phyloP scores from a whole-genome alignment of 1,284 basidiomycete genomes.

The Trametes polyzona region DNA sequence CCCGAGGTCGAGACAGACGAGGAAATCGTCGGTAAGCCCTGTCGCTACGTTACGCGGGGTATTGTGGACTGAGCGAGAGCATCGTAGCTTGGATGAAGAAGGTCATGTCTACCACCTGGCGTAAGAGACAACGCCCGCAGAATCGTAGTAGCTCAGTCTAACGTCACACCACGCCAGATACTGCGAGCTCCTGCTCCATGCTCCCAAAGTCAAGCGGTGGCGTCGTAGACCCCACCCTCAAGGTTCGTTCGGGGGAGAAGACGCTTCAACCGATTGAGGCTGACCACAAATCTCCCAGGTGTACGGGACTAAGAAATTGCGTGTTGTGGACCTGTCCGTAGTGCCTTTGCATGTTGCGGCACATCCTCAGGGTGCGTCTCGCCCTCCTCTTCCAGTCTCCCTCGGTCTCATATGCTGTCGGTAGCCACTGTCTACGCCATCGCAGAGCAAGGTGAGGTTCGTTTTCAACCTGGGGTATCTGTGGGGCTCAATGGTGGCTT shows the following conservation, averaged over 20 bases:
- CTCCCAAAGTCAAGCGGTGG: slow-evolving; percentile 32
- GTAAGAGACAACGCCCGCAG: slow-evolving; percentile 19
- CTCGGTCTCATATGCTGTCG: neutral
- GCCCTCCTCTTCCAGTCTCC: slow-evolving; percentile 36
- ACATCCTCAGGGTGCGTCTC: slow-evolving; percentile 35
- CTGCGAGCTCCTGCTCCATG: slow-evolving; percentile 37
- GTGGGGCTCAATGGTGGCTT: neutral
- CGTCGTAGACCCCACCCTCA: slow-evolving; percentile 34
- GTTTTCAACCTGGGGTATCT: neutral
- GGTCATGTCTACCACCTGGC: slow-evolving; percentile 32
- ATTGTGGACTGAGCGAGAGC: neutral
- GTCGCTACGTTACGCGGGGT: fast-evolving
- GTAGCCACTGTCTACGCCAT: slow-evolving; percentile 36
- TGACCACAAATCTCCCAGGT: slow-evolving; percentile 22
- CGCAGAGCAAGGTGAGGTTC: slow-evolving; percentile 36
- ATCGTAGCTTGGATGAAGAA: slow-evolving; percentile 32
- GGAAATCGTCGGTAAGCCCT: slow-evolving; percentile 28
- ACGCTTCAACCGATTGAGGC: slow-evolving; percentile 35
- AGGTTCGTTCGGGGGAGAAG: slow-evolving; percentile 18
- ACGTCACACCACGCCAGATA: slow-evolving; percentile 27
- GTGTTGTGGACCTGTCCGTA: slow-evolving; percentile 37
- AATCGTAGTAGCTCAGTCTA: neutral
- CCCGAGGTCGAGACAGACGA: slow-evolving; percentile 31
- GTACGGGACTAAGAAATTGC: slow-evolving; percentile 38
- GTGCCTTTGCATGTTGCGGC: slow-evolving; percentile 28